These are phyloP conservation scores for Blastobotrys raffinosifermentans DNA, from an alignment of 1,139 yeast genomes.

Conservation along the genomic window DNA sequence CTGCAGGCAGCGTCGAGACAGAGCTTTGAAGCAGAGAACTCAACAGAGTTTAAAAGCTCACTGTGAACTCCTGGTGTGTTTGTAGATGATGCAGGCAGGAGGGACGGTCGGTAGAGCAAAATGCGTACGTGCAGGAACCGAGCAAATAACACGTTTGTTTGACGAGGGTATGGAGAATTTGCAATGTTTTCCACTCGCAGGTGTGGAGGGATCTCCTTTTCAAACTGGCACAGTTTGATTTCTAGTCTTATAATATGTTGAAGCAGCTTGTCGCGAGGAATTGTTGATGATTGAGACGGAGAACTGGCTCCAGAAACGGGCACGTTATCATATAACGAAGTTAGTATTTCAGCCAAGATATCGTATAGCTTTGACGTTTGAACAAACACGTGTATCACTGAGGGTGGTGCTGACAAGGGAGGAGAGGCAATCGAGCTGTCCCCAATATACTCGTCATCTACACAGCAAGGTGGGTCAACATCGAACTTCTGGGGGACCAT, in stretches of 20 bases:
- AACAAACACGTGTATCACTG: constrained; percentile 11
- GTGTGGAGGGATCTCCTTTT: constrained; percentile 9
- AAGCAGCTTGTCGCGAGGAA: constrained; percentile 5
- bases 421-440: constrained; percentile 13
- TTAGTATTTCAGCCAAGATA: constrained; percentile 14
- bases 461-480: constrained; percentile 12
- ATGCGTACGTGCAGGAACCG: constrained; percentile 17
- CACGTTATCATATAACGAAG: constrained; percentile 10
- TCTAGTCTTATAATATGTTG: constrained; percentile 10
- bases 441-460: constrained; percentile 17
- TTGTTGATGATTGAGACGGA: constrained; percentile 9
- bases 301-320: constrained; percentile 9
- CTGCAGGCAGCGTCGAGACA: constrained; percentile 17
- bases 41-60: constrained; percentile 4
- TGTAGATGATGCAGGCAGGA: constrained; percentile 13
- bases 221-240: constrained; percentile 2
- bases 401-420: constrained; percentile 9
- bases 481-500: constrained; percentile 14
- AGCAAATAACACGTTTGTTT: constrained; percentile 14
- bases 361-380: constrained; percentile 14
- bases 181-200: constrained; percentile 8
- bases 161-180: constrained; percentile 11
- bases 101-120: constrained; percentile 17
- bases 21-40: background rate
- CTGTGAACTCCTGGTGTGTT: constrained; percentile 9